Base-by-base conservation (phyloP, 1,139 yeast genomes). In the Lodderomyces orthopsilosis region DNA sequence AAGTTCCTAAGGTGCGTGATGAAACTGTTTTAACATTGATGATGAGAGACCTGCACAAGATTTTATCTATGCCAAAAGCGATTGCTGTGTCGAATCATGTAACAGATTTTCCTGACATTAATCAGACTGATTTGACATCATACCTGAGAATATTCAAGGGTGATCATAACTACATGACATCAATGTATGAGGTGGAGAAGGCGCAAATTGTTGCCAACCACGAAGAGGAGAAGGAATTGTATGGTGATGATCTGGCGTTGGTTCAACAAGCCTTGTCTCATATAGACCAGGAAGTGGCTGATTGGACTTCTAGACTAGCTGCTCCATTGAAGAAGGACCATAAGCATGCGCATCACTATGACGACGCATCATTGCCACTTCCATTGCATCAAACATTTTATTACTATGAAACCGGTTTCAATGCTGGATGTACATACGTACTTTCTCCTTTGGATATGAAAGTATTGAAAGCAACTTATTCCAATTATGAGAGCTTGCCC, bases 361-460 rank as follows among this genome's bases (percentile, higher is more conserved):
- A 38, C 12, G 14, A n/a, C 14, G 34, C 19, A 2, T 17, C 34
- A n/a, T 30, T 19, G 14, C 15, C 19, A 15, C 34, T 15, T 30
- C 34, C 34, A 6, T 30, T 15, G n/a, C 37, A 28, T 12, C 42
- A 35, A 12, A 36, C 56, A 3, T 60, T 55, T 38, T 70, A 56
- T 47, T 70, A 60, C 48, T 88, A 84, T 58, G 91, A 89, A 57
- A 83, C 95, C 0, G 82, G 84, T 0, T 85, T 84, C 61, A 78
- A 80, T 51, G 75, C 93, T 0, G 69, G 80, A 3, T 75, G 84
- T 5, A 77, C 79, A 24, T 89, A 69, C 59, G 85, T 87, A 35
- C 66, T 91, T 18, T 81, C 96, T 0, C 83, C 91, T 1, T 66
- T 93, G 39, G 98, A 93, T 56, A 77, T 87, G 40, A 83, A 83